These are phyloP conservation scores for Xylaria palmicola DNA, from an alignment of 495 filamentous ascomycete species.

Conservation along the genomic window DNA sequence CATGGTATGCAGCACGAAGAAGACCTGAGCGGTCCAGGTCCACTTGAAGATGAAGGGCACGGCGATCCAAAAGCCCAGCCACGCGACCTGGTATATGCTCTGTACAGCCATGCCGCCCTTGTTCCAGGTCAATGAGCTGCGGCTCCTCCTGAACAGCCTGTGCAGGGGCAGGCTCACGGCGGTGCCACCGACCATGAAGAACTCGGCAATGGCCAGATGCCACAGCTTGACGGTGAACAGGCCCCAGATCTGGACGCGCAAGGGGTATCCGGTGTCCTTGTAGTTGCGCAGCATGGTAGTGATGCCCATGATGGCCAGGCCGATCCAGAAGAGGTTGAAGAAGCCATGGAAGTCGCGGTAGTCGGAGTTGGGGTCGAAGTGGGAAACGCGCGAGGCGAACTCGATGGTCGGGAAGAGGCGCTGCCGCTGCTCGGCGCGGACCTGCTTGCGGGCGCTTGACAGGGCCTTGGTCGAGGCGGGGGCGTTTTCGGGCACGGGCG, in stretches of 20 bases:
- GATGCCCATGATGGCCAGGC: constrained; percentile 92
- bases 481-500: constrained; percentile 85
- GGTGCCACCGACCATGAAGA: constrained; percentile 78
- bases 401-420: constrained; percentile 95
- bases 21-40: constrained; percentile 94
- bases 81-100: constrained; percentile 74
- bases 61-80: constrained; percentile 82
- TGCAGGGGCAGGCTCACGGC: constrained; percentile 73
- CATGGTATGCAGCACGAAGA: constrained; percentile 86
- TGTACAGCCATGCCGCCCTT: constrained; percentile 75
- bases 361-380: constrained; percentile 91
- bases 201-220: constrained; percentile 80
- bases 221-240: constrained; percentile 84
- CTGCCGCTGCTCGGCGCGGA: constrained; percentile 74
- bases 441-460: constrained; percentile 79
- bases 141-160: constrained; percentile 54
- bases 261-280: constrained; percentile 86
- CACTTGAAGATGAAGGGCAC: constrained; percentile 86
- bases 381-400: constrained; percentile 88
- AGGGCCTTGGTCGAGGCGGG: constrained; percentile 85
- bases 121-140: constrained; percentile 66
- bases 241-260: constrained; percentile 81
- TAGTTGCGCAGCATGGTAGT: constrained; percentile 88
- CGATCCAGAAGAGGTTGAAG: constrained; percentile 97
- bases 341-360: constrained; percentile 95